Conservation (phyloP, 2,329 filamentous ascomycete genomes). For the Alternaria rosae region DNA sequence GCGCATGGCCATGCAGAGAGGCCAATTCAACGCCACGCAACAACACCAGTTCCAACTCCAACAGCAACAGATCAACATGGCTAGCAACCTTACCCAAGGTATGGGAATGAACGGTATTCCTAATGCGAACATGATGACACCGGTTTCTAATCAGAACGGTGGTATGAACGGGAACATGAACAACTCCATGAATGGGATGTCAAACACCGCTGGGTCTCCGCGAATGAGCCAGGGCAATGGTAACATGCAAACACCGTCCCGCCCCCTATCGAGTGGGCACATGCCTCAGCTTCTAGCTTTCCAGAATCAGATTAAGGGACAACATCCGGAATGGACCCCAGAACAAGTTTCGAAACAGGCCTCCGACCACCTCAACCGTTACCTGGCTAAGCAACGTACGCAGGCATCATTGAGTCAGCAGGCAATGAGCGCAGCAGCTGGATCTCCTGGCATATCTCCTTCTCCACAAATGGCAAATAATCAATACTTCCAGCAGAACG, state of each 20-base stretch:
- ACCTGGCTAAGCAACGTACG: slow-evolving; percentile 43
- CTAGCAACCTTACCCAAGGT: slow-evolving; percentile 40
- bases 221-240: slow-evolving; percentile 41
- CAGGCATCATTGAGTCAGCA: slow-evolving; percentile 14
- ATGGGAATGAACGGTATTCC: slow-evolving; percentile 46
- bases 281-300: slow-evolving; percentile 45
- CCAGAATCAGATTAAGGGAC: slow-evolving; percentile 41
- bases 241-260: slow-evolving; percentile 39
- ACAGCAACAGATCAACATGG: slow-evolving; percentile 50
- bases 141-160: slow-evolving; percentile 42
- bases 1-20: slow-evolving; percentile 50
- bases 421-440: slow-evolving; percentile 49
- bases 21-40: slow-evolving; percentile 42
- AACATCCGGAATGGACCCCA: slow-evolving; percentile 47
- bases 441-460: slow-evolving; percentile 40
- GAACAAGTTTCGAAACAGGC: slow-evolving; percentile 46
- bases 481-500: slow-evolving; percentile 43
- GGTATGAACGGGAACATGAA: slow-evolving; percentile 45
- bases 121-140: slow-evolving; percentile 46
- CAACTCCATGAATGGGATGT: slow-evolving; percentile 44
- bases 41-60: slow-evolving; percentile 49
- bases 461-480: slow-evolving; percentile 46
- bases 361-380: slow-evolving; percentile 44
- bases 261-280: slow-evolving; percentile 42
- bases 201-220: slow-evolving; percentile 46